Evolutionary conservation across 306 rosid species (phyloP).

Genomic region (Cyclanthera cordifolia): DNA sequence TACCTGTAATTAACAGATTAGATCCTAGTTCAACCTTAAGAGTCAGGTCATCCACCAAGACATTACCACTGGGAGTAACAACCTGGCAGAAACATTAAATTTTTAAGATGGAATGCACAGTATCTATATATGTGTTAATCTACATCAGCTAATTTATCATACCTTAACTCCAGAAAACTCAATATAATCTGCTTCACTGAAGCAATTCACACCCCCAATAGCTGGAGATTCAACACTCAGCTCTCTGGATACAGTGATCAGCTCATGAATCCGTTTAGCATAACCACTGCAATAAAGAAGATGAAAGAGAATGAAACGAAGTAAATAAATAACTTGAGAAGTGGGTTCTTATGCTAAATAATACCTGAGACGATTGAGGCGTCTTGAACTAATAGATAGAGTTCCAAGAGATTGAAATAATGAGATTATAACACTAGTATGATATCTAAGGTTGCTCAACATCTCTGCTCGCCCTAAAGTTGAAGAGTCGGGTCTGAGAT

Average conservation of each 20-base stretch:
- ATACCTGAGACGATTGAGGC: constrained; percentile 92
- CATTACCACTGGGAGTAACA: constrained; percentile 86
- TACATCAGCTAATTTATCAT: constrained; percentile 12
- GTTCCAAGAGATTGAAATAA: constrained; percentile 91
- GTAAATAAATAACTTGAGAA: constrained; percentile 4
- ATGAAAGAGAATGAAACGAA: neutral
- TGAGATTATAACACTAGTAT: constrained; percentile 90
- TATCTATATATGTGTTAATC: neutral
- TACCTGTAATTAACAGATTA: constrained; percentile 31
- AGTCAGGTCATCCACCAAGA: constrained; percentile 81
- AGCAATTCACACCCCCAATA: constrained; percentile 48
- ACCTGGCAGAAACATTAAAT: constrained; percentile 45
- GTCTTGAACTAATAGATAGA: constrained; percentile 84
- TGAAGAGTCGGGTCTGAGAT: constrained; percentile 85
- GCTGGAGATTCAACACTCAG: constrained; percentile 49
- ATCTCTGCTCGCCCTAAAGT: constrained; percentile 98
- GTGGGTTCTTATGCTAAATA: constrained; percentile 8
- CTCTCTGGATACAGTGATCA: constrained; percentile 73
- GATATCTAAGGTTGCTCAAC: constrained; percentile 98
- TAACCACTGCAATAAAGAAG: constrained; percentile 54
- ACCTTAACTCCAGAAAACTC: constrained; percentile 88
- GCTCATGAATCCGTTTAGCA: constrained; percentile 87
- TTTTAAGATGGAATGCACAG: constrained; percentile 19
- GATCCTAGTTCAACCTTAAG: constrained; percentile 84
- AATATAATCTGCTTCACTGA: constrained; percentile 82